phyloP scores from a whole-genome alignment of 176 grass and related monocot genomes.

The Chrysopogon serrulatus region DNA sequence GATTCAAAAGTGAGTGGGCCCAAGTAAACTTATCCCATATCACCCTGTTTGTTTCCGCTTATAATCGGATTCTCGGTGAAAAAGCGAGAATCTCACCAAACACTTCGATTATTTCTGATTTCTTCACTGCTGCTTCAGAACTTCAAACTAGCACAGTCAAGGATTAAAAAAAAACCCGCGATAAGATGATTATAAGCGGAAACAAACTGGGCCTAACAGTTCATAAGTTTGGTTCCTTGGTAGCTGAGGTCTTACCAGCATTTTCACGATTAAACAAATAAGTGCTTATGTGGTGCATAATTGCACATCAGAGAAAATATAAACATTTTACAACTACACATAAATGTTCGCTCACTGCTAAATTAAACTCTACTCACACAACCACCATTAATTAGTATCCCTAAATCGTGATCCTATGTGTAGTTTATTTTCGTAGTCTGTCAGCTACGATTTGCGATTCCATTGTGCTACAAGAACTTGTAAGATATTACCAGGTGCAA shows the following conservation, averaged over 20 bases:
- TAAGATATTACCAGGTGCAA: not conserved
- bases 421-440: not conserved
- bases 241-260: not conserved
- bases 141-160: not conserved
- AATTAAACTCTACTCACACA: not conserved
- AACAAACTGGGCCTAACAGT: not conserved
- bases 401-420: not conserved
- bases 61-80: not conserved
- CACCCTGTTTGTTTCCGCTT: not conserved
- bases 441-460: not conserved
- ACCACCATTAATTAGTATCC: not conserved
- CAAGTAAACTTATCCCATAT: conserved; percentile 1
- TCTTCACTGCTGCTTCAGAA: no score
- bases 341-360: not conserved
- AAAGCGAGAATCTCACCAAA: not conserved
- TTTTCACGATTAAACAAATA: not conserved
- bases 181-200: not conserved
- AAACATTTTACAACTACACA: not conserved
- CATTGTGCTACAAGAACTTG: not conserved
- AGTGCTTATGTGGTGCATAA: not conserved
- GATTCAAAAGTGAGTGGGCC: not conserved
- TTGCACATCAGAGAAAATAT: not conserved
- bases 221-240: not conserved
- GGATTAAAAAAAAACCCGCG: not conserved
- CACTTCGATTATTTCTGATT: not conserved